A percentile compares a stretch with the other conserved stretches of the same genome.
These are phyloP conservation scores for Xylariaceae sp. DNA, from an alignment of 2,329 filamentous ascomycete species.

Conservation along the genomic window DNA sequence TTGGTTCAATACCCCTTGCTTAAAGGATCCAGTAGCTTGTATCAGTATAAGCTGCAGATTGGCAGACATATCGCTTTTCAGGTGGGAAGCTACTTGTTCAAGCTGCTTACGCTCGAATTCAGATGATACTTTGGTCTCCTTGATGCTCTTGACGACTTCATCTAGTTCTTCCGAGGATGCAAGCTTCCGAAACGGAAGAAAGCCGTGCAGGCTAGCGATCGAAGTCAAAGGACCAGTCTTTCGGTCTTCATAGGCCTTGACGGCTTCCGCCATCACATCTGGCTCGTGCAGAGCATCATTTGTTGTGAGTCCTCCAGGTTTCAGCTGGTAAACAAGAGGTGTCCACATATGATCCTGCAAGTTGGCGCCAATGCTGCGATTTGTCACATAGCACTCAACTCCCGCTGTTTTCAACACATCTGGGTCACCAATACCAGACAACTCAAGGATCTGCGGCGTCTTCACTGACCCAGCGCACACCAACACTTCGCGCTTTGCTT, in stretches of 20 bases:
- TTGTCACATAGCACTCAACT: background rate
- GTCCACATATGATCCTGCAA: constrained; percentile 2
- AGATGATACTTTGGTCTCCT: background rate
- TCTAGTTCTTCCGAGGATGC: background rate
- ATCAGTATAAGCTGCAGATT: constrained; percentile 1
- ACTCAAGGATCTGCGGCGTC: constrained; percentile 1
- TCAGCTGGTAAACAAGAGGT: constrained; percentile 1
- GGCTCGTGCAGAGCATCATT: constrained; percentile 1
- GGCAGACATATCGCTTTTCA: constrained; percentile 1
- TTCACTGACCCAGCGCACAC: constrained; percentile 1
- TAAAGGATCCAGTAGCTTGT: background rate
- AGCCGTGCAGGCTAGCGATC: constrained; percentile 2
- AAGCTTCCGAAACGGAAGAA: constrained; percentile 2
- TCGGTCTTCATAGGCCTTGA: background rate
- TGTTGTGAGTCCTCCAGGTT: background rate
- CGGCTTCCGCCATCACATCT: background rate
- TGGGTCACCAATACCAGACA: constrained; percentile 1
- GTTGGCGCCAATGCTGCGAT: constrained; percentile 1
- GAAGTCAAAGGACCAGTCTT: constrained; percentile 1
- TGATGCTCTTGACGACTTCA: background rate
- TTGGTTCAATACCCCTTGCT: constrained; percentile 1
- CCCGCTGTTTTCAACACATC: background rate
- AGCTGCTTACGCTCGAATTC: constrained; percentile 3
- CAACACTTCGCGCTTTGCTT: constrained; percentile 1
- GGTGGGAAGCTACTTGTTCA: constrained; percentile 1